A percentile compares a stretch with the other conserved stretches of the same genome.
Evolutionary conservation across 148 eudicot species (phyloP).

Genomic region (Diospyros lotus): DNA sequence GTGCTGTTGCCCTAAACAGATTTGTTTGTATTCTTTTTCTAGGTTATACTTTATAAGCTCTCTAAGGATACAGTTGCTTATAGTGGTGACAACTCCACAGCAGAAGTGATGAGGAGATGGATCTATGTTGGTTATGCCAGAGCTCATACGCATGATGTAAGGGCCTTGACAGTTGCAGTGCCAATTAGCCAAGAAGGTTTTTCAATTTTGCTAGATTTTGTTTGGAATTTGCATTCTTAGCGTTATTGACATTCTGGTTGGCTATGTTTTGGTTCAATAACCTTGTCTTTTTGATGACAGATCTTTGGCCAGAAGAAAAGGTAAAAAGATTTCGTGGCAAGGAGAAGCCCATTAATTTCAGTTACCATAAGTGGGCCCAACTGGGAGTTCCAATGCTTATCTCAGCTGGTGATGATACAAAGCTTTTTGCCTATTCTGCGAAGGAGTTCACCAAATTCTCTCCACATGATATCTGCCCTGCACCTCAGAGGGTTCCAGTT

Average conservation of each 20-base stretch:
- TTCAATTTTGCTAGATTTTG: neutral
- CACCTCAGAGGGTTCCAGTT: conserved; percentile 76
- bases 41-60: conserved; percentile 79
- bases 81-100: conserved; percentile 22
- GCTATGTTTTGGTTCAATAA: neutral
- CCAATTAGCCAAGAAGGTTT: conserved; percentile 79
- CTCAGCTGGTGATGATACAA: conserved; percentile 93
- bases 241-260: neutral
- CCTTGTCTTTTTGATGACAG: conserved; percentile 31
- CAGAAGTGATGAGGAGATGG: conserved; percentile 58
- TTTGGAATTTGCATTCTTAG: neutral
- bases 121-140: conserved; percentile 62
- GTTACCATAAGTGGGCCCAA: conserved; percentile 90
- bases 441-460: conserved; percentile 75
- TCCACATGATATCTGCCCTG: conserved; percentile 95
- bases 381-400: conserved; percentile 93
- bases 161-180: conserved; percentile 74
- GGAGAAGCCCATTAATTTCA: conserved; percentile 54
- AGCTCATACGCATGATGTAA: conserved; percentile 86
- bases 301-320: conserved; percentile 49
- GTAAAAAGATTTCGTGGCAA: conserved; percentile 40
- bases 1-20: neutral
- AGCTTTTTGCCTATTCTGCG: conserved; percentile 84
- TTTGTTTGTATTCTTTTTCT: conserved; percentile 9
- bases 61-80: conserved; percentile 40